Conservation (phyloP, 805 yeast genomes). For the Saccharomycopsis sp. region DNA sequence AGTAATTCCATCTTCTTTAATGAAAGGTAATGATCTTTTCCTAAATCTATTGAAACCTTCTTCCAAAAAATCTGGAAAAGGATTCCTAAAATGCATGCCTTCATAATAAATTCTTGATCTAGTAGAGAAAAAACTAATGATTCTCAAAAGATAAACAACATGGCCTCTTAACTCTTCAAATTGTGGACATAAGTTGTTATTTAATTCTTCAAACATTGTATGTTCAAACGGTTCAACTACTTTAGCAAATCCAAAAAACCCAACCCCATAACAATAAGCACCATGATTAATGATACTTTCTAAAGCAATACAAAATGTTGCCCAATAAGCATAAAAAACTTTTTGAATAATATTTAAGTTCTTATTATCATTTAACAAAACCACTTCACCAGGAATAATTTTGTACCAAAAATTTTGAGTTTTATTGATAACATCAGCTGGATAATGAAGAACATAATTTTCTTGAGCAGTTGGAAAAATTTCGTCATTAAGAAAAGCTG, state of each 20-base stretch:
- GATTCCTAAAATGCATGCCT: conserved; percentile 12
- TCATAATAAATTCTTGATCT: conserved; percentile 11
- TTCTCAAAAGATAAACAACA: conserved; percentile 2
- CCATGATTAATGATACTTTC: conserved; percentile 3
- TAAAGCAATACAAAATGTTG: conserved; percentile 3
- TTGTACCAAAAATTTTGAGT: conserved; percentile 11
- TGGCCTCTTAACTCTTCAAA: conserved; percentile 7
- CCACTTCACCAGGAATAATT: conserved; percentile 6
- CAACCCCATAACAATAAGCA: conserved; percentile 9
- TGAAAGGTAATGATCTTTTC: conserved; percentile 2
- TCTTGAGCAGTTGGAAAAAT: conserved; percentile 7
- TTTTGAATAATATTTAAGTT: conserved; percentile 4
- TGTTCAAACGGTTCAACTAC: conserved; percentile 1
- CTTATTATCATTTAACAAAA: neutral
- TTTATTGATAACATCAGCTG: conserved; percentile 12
- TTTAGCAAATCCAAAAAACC: conserved; percentile 12
- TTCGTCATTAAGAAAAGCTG: conserved; percentile 2
- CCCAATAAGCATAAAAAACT: conserved; percentile 9
- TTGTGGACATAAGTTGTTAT: neutral
- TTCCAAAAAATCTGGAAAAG: conserved; percentile 8
- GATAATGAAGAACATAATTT: conserved; percentile 3
- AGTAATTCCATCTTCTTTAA: conserved; percentile 7
- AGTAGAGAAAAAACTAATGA: conserved; percentile 9
- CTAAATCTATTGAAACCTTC: conserved; percentile 9
- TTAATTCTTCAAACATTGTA: conserved; percentile 2